Base-by-base conservation (phyloP, 108 stramenopile genomes). In the Cylindrotheca fusiformis region DNA sequence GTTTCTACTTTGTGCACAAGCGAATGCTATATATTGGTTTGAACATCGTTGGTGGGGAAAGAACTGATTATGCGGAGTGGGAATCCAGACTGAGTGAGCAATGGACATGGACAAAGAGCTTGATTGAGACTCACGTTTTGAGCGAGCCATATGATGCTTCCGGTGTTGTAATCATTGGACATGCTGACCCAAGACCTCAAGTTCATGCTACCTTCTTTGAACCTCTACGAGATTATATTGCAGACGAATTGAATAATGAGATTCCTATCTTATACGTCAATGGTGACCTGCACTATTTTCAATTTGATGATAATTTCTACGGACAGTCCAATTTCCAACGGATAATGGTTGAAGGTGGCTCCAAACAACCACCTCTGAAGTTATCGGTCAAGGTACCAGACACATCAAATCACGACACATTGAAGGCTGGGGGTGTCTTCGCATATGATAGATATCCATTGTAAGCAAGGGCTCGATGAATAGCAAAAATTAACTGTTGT, bases 1-100 rank as follows among this genome's bases (percentile, higher is more conserved):
- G 58, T 31, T 76, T 76, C 51, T 44, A 55, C 26, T 76, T 76
- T 76, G 52, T 69, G 25, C 55, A 69, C 57, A 76, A 76, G 49
- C 36, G 48, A 24, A 64, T 60, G 12, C 63, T 76, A 19, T 76
- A 68, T 48, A 50, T 76, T 69, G 74, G 74, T 2, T 48, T 76
- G 22, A 68, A 76, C 26, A 19, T 76, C 2, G 74, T 76, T 32
- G 74, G 74, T 1, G 63, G 68, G 0, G 12, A 21, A 3, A 52
- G 67, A 21, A 57, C 59, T 27, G 30, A 69, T 47, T 27, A 27
- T n/a, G 23, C 10, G 4, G 74, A 68, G 29, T 76, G 74, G 74
- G 46, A 55, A 4, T 25, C n/a, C 4, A 33, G 74, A 33, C 49
- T 76, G 50, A 20, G 36, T 2, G 33, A 51, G 1, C 53, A 69